Percentiles rank a stretch among this genome's conserved stretches.
Conservation (phyloP, 2,329 filamentous ascomycete species). For the Colletotrichum liriopes region DNA sequence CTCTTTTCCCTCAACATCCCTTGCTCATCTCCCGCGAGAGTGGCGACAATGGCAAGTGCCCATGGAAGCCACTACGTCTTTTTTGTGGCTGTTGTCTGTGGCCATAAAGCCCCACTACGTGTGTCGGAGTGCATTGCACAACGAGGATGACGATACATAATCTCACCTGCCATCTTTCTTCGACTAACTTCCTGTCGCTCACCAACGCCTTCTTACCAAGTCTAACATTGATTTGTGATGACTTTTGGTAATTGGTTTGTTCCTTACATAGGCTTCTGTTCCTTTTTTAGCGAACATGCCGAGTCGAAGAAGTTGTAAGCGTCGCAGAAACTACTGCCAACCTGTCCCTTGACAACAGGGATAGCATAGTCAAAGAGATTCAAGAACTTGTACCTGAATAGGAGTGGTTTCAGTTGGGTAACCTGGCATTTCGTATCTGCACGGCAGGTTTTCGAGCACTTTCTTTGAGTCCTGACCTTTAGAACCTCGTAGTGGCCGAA, state of each 20-base stretch:
- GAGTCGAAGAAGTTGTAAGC: conserved; percentile 1
- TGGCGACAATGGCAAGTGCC: no score
- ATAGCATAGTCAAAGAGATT: conserved; percentile 13
- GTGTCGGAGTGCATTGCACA: no score
- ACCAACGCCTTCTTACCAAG: conserved; percentile 46
- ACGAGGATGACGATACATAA: no score
- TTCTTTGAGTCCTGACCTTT: not conserved
- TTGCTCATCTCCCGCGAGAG: no score
- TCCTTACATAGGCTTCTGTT: no score
- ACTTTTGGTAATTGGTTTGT: no score
- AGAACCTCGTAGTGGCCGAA: not conserved
- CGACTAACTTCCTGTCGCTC: conserved; percentile 36
- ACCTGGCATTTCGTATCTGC: not conserved
- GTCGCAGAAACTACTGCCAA: not conserved
- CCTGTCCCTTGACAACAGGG: not conserved
- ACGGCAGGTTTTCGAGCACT: conserved; percentile 2
- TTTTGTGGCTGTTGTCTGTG: no score
- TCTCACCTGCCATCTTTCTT: no score
- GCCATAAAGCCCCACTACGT: no score
- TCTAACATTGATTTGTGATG: not conserved
- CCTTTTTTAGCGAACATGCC: not conserved
- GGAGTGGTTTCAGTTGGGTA: not conserved
- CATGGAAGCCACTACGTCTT: no score
- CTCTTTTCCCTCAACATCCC: no score
- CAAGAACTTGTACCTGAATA: not conserved